Evolutionary conservation across 805 yeast species (phyloP), one percentile per base, ranked within the genome.

Genomic region (Torulaspora quercuum): DNA sequence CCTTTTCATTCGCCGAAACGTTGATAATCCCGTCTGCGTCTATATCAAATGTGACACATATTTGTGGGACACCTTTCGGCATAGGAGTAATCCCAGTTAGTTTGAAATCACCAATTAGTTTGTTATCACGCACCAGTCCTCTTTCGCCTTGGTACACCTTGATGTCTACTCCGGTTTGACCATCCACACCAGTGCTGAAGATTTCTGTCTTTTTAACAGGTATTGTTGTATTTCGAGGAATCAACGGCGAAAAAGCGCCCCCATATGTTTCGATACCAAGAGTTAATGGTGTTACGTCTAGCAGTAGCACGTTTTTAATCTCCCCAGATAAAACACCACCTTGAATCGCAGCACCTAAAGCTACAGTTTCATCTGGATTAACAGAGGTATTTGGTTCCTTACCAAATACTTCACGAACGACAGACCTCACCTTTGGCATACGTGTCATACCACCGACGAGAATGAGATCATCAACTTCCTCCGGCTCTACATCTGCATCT

Each of bases 351-450:
- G 95, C 95, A 55, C 95, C 95, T 48, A 84, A 64, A 29, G 94
- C 92, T 33, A 84, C 94, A n/a, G 92, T 89, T 63, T 84, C 95
- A 60, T 84, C 95, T n/a, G 95, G 94, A 57, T 84, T 84, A 8
- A 84, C 85, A 12, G 76, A 73, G 27, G 82, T 77, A 35, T 79
- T 80, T 25, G 90, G 89, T 43, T 72, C 68, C 55, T 73, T 79
- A 21, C 72, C 69, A 55, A 84, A 82, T 10, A 80, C 46, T 7
- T 67, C 65, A 44, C 69, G 72, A 13, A 84, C 90, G 6, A 78
- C 68, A 24, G 69, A 70, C 43, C 87, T 67, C 42, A 84, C 76
- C 61, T 77, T 79, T 37, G 94, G 94, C 95, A 84, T 84, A 61
- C 94, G 69, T 3, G 95, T 83, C 94, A 84, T 84, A 46, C 95